Evolutionary conservation across 129 eudicot genomes (phyloP), one percentile per base, ranked within the genome.

Genomic region (Arctium lappa): DNA sequence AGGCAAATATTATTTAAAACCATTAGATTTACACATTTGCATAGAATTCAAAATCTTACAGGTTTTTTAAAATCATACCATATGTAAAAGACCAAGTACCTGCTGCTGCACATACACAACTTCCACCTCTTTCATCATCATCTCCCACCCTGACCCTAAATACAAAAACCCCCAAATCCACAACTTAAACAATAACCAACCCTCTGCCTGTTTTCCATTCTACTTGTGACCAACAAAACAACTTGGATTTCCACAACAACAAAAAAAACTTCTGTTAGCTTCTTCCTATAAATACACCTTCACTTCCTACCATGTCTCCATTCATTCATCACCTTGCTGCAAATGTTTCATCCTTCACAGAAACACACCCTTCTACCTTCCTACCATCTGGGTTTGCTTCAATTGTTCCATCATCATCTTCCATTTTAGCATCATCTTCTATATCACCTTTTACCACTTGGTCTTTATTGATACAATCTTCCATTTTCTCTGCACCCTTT

Each of bases 11-110:
- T 82, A 68, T 76, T 82, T 68, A 46, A 69, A 75, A 68, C 0
- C 85, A 82, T 42, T 77, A 33, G 66, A 71, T 69, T 83, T 78
- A 72, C 72, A 83, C 82, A 77, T 37, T 56, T 53, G 72, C 84
- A 73, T 70, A 50, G 9, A 50, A 4, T 68, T 53, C 56, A 42
- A 33, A 48, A 75, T 30, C 22, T 80, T 27, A 74, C 13, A 73
- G 0, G 34, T 79, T 11, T 42, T 65, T n/a, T 1, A 63, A 7
- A 65, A 56, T 1, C 65, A 56, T 56, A 56, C 65, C 65, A 60
- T 60, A 60, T n/a, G 29, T 16, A 0, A 56, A 6, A 15, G 1
- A 15, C 8, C 3, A 6, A 27, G 18, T 11, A 5, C 22, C 71
- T 22, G 27, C 33, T 22, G 12, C 32, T 65, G 3, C 33, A 65